Evolutionary conservation across 2,329 filamentous ascomycete species (phyloP).

Genomic region (Alternaria consortialis): DNA sequence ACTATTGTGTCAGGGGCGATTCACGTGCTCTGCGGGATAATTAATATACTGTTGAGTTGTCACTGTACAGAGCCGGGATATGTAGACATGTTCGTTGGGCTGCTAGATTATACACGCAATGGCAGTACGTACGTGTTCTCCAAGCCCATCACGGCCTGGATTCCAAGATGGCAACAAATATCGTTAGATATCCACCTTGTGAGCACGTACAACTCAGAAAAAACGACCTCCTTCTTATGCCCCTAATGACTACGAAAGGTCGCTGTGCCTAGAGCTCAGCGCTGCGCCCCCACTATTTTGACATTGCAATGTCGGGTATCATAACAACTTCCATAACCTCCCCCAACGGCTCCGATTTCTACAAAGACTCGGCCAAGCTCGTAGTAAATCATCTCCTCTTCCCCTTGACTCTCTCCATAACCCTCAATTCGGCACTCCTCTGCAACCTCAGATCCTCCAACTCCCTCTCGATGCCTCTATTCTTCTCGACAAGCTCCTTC

Average conservation of each 20-base stretch:
- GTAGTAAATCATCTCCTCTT: constrained; percentile 33
- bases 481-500: constrained; percentile 52
- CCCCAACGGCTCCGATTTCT: not conserved
- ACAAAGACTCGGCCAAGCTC: not conserved
- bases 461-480: constrained; percentile 55
- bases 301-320: constrained; percentile 20
- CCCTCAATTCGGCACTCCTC: constrained; percentile 56
- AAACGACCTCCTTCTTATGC: not conserved
- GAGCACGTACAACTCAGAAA: not conserved
- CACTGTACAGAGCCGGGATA: not conserved
- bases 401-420: constrained; percentile 53
- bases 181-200: not conserved
- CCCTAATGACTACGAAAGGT: not conserved
- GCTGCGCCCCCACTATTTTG: constrained; percentile 5
- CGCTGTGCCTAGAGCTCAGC: not conserved
- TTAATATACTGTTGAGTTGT: not conserved
- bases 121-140: not conserved
- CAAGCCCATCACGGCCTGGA: not conserved
- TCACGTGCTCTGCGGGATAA: not conserved
- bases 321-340: not conserved
- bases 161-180: not conserved
- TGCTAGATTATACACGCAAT: not conserved
- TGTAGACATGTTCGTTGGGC: not conserved
- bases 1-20: not conserved
- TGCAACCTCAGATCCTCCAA: constrained; percentile 55